Conservation (phyloP, 441 rosid genomes). For the Pelargonium fulgidum region DNA sequence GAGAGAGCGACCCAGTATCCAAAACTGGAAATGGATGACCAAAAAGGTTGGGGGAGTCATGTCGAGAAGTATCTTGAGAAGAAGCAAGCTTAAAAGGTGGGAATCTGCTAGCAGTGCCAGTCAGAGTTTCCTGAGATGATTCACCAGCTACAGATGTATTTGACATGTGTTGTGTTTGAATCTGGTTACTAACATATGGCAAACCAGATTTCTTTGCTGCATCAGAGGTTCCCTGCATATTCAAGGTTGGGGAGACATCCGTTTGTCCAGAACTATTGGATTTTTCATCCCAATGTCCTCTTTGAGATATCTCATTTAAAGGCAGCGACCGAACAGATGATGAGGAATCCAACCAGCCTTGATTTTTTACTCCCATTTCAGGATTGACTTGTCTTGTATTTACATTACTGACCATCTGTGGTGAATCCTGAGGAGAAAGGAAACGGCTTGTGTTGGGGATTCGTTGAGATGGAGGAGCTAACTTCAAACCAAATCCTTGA, state of each 20-base stretch:
- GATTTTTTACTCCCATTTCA: background rate
- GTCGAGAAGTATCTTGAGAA: conserved; percentile 30
- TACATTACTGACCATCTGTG: conserved; percentile 16
- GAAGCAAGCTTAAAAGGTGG: conserved; percentile 26
- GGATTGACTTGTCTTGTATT: conserved; percentile 6
- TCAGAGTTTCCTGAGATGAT: conserved; percentile 25
- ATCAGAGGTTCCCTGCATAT: conserved; percentile 31
- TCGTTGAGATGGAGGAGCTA: conserved; percentile 72
- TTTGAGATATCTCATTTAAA: conserved; percentile 5
- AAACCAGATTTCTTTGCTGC: conserved; percentile 31
- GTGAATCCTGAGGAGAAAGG: conserved; percentile 34
- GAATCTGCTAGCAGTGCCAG: conserved; percentile 21
- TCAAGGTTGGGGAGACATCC: conserved; percentile 23
- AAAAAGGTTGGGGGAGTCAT: conserved; percentile 20
- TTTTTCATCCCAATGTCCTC: conserved; percentile 4
- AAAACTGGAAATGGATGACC: conserved; percentile 41
- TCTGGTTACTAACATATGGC: conserved; percentile 38
- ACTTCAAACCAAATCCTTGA: conserved; percentile 36
- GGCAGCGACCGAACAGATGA: conserved; percentile 4
- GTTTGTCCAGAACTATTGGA: conserved; percentile 26
- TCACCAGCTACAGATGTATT: conserved; percentile 31
- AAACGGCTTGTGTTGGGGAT: conserved; percentile 31
- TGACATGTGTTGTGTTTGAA: conserved; percentile 36
- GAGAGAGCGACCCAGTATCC: conserved; percentile 36
- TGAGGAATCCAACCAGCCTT: background rate